A percentile compares a stretch with the other conserved stretches of the same genome.
phyloP scores from a whole-genome alignment of 371 early-diverging fungal genomes.

The Mucor lusitanicus region DNA sequence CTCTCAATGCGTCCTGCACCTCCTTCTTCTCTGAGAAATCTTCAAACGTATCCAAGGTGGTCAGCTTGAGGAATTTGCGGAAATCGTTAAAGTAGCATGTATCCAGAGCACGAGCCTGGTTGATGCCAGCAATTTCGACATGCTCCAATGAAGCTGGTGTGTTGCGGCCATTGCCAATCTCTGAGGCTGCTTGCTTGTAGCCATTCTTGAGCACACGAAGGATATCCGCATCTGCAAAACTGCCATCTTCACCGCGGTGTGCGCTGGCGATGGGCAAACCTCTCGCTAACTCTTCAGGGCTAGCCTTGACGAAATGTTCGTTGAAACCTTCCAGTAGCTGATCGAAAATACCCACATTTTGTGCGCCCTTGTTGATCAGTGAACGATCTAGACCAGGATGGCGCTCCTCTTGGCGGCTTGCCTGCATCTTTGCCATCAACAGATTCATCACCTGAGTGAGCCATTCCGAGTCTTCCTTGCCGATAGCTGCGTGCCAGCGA shows the following conservation, averaged over 20 bases:
- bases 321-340: conserved; percentile 31
- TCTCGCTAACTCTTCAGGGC: conserved; percentile 32
- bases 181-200: conserved; percentile 32
- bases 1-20: conserved; percentile 43
- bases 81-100: conserved; percentile 54
- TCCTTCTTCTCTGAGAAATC: conserved; percentile 43
- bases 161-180: conserved; percentile 46
- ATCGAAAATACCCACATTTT: conserved; percentile 24
- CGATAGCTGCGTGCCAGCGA: conserved; percentile 55
- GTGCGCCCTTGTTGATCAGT: conserved; percentile 27
- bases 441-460: conserved; percentile 29
- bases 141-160: conserved; percentile 43
- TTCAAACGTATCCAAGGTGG: conserved; percentile 36
- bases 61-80: conserved; percentile 41
- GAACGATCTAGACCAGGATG: conserved; percentile 10
- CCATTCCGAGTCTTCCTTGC: conserved; percentile 46
- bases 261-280: conserved; percentile 43
- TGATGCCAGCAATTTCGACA: conserved; percentile 53
- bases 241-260: conserved; percentile 42
- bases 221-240: conserved; percentile 39
- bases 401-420: neutral
- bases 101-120: conserved; percentile 37
- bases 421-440: conserved; percentile 12
- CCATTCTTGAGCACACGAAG: conserved; percentile 24
- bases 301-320: conserved; percentile 35